Evolutionary conservation across 495 filamentous ascomycete species (phyloP).

Genomic region (Talaromyces ruber): DNA sequence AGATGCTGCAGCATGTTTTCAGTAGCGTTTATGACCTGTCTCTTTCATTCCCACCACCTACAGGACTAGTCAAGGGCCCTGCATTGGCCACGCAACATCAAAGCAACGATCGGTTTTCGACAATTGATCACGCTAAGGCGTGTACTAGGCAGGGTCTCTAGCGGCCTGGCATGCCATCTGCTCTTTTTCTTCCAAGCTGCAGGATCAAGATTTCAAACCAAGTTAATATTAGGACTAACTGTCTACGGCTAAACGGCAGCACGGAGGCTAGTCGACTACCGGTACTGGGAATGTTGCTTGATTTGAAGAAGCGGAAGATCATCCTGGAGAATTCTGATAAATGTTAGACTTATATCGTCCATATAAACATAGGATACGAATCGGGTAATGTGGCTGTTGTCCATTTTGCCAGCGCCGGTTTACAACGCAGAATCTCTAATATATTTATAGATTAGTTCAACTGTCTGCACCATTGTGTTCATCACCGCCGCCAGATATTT

Average conservation of each 20-base stretch:
- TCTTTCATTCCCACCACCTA: neutral
- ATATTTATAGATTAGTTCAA: neutral
- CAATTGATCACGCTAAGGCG: neutral
- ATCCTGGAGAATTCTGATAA: neutral
- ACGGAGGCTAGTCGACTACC: neutral
- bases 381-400: neutral
- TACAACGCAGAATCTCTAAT: neutral
- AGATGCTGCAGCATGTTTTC: neutral
- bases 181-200: neutral
- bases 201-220: neutral
- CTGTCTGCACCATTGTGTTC: neutral
- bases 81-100: slow-evolving; percentile 1
- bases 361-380: neutral
- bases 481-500: neutral
- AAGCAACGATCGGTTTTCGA: neutral
- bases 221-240: neutral
- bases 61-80: neutral
- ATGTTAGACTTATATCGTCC: neutral
- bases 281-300: neutral
- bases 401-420: neutral
- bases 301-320: neutral
- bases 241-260: neutral
- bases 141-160: neutral
- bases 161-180: neutral
- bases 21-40: neutral